Conservation (phyloP, 2,329 filamentous ascomycete species). For the Stagonosporopsis rhizophila region DNA sequence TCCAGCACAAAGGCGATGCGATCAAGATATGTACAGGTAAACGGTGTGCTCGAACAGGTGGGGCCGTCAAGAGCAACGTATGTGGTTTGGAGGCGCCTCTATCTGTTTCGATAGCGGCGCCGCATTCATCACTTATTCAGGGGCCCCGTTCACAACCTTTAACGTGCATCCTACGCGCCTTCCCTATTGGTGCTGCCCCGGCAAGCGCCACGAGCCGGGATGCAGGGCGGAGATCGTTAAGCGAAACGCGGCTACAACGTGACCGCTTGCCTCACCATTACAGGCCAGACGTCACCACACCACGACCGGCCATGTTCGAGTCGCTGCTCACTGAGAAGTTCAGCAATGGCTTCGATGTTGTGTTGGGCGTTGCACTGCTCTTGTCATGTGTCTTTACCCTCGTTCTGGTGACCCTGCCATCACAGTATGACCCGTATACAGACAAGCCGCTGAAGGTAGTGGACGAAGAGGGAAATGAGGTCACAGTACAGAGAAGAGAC, state of each 20-base stretch:
- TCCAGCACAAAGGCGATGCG: not conserved
- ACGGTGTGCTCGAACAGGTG: slow-evolving; percentile 19
- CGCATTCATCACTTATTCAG: slow-evolving; percentile 12
- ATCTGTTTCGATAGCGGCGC: slow-evolving; percentile 31
- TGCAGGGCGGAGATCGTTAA: slow-evolving; percentile 14
- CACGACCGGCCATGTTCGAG: slow-evolving; percentile 39
- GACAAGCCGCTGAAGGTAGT: slow-evolving; percentile 34
- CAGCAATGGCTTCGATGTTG: slow-evolving; percentile 44
- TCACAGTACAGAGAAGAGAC: slow-evolving; percentile 29
- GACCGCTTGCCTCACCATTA: slow-evolving; percentile 20
- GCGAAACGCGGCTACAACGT: slow-evolving; percentile 24
- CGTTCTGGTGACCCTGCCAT: slow-evolving; percentile 61
- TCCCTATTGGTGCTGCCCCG: slow-evolving; percentile 19
- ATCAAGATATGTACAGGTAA: slow-evolving; percentile 3
- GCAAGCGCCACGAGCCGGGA: slow-evolving; percentile 11
- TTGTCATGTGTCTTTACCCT: slow-evolving; percentile 58
- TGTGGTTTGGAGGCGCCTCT: slow-evolving; percentile 18
- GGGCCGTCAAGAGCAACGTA: slow-evolving; percentile 15
- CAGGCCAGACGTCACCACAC: slow-evolving; percentile 24
- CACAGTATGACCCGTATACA: slow-evolving; percentile 56
- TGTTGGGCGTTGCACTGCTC: slow-evolving; percentile 50
- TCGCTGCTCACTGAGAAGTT: slow-evolving; percentile 34
- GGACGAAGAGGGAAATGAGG: slow-evolving; percentile 35
- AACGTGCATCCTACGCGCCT: slow-evolving; percentile 20
- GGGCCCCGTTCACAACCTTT: slow-evolving; percentile 18